Evolutionary conservation across 495 filamentous ascomycete species (phyloP).

Genomic region (Sphaerosporella brunnea): DNA sequence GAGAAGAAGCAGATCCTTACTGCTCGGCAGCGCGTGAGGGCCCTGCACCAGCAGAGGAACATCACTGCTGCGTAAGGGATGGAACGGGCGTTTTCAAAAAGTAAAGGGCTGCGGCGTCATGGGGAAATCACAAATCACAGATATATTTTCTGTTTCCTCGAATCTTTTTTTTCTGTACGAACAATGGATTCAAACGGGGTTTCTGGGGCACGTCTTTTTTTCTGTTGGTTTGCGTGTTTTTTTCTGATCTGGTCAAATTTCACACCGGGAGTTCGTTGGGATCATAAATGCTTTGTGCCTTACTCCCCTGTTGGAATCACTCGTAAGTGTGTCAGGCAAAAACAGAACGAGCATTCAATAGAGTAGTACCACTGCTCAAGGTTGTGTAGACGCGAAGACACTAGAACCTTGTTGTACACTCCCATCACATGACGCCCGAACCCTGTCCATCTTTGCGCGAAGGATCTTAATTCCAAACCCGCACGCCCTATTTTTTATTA

Average conservation of each 20-base stretch:
- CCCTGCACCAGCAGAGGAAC: conserved; percentile 47
- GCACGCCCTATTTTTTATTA: too few relatives aligned
- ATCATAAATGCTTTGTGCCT: not conserved
- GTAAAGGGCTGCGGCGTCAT: conserved; percentile 6
- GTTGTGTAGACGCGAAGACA: too few relatives aligned
- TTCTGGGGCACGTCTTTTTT: conserved; percentile 5
- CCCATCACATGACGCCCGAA: too few relatives aligned
- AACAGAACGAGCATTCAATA: too few relatives aligned
- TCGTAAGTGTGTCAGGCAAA: too few relatives aligned
- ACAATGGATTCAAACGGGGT: conserved; percentile 8
- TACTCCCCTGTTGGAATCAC: too few relatives aligned
- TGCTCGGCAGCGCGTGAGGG: conserved; percentile 74
- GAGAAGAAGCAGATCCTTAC: conserved; percentile 45
- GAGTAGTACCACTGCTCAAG: too few relatives aligned
- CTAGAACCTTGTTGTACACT: too few relatives aligned
- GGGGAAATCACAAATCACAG: conserved; percentile 6
- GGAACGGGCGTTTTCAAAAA: conserved; percentile 4
- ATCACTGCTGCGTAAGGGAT: conserved; percentile 55
- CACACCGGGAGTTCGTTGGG: conserved; percentile 1
- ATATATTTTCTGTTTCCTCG: conserved; percentile 6
- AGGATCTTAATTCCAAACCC: too few relatives aligned
- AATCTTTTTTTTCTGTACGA: conserved; percentile 8
- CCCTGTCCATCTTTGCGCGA: too few relatives aligned
- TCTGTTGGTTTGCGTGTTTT: conserved; percentile 1
- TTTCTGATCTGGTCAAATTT: conserved; percentile 1